phyloP scores from a whole-genome alignment of 108 stramenopile species.

The Schizochytrium sp. region DNA sequence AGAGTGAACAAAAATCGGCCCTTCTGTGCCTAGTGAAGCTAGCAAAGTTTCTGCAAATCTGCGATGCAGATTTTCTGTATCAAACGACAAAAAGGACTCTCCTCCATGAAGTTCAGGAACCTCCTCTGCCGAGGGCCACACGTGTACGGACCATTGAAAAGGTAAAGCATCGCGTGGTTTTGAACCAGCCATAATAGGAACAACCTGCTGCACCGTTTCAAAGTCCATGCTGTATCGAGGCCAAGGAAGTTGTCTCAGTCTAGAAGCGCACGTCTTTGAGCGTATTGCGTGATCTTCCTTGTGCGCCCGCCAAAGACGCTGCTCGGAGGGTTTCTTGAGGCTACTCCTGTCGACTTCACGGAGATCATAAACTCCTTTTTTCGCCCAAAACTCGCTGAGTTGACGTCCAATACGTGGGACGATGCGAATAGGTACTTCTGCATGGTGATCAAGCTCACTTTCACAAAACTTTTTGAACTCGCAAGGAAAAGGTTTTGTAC shows the following conservation, averaged over 20 bases:
- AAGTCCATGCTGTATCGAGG: conserved; percentile 55
- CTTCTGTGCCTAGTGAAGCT: neutral
- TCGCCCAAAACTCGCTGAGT: neutral
- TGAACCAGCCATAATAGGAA: conserved; percentile 5
- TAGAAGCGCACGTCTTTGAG: neutral
- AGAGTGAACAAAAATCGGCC: conserved; percentile 42
- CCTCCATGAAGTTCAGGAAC: neutral
- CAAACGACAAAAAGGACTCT: neutral
- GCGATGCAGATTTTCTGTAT: neutral
- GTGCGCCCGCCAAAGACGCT: neutral
- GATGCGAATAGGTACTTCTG: neutral
- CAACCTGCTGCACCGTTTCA: conserved; percentile 45
- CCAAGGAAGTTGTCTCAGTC: neutral
- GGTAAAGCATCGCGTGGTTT: neutral
- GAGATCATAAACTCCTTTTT: neutral
- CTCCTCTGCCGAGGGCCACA: neutral
- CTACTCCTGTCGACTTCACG: neutral
- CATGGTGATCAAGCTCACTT: neutral
- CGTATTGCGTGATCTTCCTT: too few relatives aligned
- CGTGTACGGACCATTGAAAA: conserved; percentile 55
- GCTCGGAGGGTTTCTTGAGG: neutral
- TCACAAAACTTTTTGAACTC: neutral
- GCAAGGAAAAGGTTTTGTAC: conserved; percentile 26
- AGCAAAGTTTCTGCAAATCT: conserved; percentile 17
- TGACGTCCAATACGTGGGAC: neutral